Evolutionary conservation across 2,329 filamentous ascomycete genomes (phyloP), one percentile per base, ranked within the genome.

Genomic region (Botrytis byssoidea): DNA sequence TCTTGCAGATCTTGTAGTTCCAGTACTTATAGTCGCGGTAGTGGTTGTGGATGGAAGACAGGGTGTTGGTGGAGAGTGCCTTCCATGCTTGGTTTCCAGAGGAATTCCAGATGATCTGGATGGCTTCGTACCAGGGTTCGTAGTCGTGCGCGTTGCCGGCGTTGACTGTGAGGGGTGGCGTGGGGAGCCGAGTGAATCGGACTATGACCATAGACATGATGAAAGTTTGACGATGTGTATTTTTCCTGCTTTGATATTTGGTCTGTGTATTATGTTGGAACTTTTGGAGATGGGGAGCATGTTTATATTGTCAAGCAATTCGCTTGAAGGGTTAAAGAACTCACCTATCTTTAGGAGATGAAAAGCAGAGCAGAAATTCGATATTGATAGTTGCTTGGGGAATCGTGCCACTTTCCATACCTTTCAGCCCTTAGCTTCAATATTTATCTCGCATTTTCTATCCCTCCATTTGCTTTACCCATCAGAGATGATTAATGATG

Each of bases 171-270:
- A 57, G 25, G 0, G 46, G 65, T 14, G 25, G 35, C 9, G 40
- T 40, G 7, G 65, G 48, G 25, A 68, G 16, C 1, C 65, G 35
- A 3, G 48, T 57, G 35, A 68, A 68, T 32, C 55, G 29, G 2
- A 57, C 65, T 10, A 68, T 25, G 12, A 68, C 22, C 65, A 68
- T 57, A 20, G 65, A 40, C 65, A 67, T 67, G 65, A 4, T 67
- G 46, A 29, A 29, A 6, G 18, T 6, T 51, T 40, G 65, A 14
- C 1, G 18, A 68, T 22, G 6, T 7, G 8, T n/a, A 16, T 5
- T 42, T 22, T 42, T 18, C 10, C 14, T 42, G 16, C 35, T 22
- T 32, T 10, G 1, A 16, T 25, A 40, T 68, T 4, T 9, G 25
- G 16, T 55, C 32, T 12, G 32, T 22, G 44, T 10, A 37, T 55